Conservation (phyloP, 1,284 basidiomycete genomes). For the Ceratobasidium papillatum region DNA sequence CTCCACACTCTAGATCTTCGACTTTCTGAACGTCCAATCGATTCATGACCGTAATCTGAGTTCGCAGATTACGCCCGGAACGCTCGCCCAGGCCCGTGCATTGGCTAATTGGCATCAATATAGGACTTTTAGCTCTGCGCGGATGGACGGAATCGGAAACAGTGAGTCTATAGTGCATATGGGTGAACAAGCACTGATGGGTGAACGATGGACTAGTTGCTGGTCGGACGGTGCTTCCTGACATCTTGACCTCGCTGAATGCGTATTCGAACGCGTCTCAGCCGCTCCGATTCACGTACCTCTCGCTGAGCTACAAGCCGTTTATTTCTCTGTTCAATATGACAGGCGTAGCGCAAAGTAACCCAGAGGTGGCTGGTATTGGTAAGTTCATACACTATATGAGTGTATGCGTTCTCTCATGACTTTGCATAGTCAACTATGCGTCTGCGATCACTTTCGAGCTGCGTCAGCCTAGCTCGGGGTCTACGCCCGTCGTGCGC, state of each 20-base stretch:
- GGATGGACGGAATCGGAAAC: conserved; percentile 75
- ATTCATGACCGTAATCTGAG: conserved; percentile 82
- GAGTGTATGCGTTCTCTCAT: conserved; percentile 1
- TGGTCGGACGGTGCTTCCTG: conserved; percentile 77
- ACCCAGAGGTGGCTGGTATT: conserved; percentile 59
- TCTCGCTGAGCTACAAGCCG: conserved; percentile 83
- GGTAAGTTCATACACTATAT: conserved; percentile 57
- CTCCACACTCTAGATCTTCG: conserved; percentile 64
- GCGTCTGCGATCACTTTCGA: conserved; percentile 82
- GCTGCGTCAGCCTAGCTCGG: conserved; percentile 61
- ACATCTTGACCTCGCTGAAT: conserved; percentile 73
- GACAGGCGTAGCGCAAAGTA: conserved; percentile 60
- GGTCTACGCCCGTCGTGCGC: conserved; percentile 58
- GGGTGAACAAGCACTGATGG: neutral
- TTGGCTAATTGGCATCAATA: conserved; percentile 82
- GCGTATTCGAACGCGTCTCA: conserved; percentile 80
- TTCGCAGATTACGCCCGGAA: conserved; percentile 72
- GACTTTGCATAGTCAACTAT: conserved; percentile 67
- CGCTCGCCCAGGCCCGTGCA: conserved; percentile 71
- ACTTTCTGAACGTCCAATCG: conserved; percentile 77
- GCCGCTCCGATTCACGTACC: conserved; percentile 77
- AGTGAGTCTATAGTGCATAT: conserved; percentile 56
- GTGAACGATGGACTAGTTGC: conserved; percentile 62
- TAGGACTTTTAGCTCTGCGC: conserved; percentile 72
- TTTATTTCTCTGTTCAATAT: conserved; percentile 88